These are phyloP conservation scores for Schwanniomyces polymorphus DNA, from an alignment of 805 yeast genomes.

Conservation along the genomic window DNA sequence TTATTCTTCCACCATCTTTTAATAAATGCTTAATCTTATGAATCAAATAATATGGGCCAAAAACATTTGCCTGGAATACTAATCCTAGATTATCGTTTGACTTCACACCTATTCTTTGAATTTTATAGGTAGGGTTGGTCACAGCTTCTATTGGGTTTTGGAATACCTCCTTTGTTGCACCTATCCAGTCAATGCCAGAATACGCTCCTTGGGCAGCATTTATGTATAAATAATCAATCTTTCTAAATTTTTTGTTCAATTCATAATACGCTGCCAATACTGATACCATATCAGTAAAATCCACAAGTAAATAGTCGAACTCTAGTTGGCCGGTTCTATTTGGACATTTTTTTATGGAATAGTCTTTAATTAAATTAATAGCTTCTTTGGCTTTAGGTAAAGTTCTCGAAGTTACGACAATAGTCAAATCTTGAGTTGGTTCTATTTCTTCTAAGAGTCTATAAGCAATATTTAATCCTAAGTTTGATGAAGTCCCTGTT, in stretches of 20 bases:
- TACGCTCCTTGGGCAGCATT: conserved; percentile 92
- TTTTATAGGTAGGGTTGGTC: conserved; percentile 85
- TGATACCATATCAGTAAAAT: conserved; percentile 87
- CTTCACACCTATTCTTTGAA: conserved; percentile 75
- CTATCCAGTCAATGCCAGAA: conserved; percentile 82
- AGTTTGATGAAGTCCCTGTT: conserved; percentile 53
- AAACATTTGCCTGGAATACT: conserved; percentile 94
- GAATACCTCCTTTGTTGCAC: conserved; percentile 68
- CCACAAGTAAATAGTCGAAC: conserved; percentile 87
- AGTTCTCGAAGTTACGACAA: conserved; percentile 88
- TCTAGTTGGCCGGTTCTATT: conserved; percentile 61
- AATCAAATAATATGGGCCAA: conserved; percentile 87
- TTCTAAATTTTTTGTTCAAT: conserved; percentile 57
- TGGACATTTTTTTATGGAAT: conserved; percentile 22
- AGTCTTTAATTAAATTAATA: conserved; percentile 55
- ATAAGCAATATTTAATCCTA: conserved; percentile 85
- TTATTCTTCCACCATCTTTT: conserved; percentile 60
- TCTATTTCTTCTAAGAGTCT: conserved; percentile 67
- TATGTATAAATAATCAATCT: conserved; percentile 76
- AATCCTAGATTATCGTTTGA: conserved; percentile 80
- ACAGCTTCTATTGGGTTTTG: conserved; percentile 74
- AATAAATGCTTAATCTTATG: conserved; percentile 62
- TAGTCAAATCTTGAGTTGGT: conserved; percentile 57
- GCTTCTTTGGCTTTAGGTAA: conserved; percentile 80
- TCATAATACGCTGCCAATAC: conserved; percentile 74